These are phyloP conservation scores for Viridothelium virens DNA, from an alignment of 495 filamentous ascomycete species.

Conservation along the genomic window DNA sequence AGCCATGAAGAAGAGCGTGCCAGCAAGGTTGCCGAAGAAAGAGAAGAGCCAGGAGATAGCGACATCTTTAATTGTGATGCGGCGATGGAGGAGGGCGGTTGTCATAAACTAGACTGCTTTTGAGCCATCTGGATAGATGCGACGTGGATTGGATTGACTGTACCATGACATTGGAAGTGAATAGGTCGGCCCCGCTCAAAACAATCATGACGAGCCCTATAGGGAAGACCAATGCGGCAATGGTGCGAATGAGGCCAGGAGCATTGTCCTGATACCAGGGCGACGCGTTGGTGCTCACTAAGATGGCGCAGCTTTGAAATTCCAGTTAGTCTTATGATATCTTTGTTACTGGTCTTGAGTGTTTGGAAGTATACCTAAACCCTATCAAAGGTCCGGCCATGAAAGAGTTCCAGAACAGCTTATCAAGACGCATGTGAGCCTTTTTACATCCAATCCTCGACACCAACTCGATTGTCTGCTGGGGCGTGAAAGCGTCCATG, in stretches of 20 bases:
- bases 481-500: constrained; percentile 20
- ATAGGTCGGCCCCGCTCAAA: constrained; percentile 52
- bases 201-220: constrained; percentile 54
- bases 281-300: constrained; percentile 45
- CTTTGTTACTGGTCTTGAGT: neutral
- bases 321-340: neutral
- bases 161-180: constrained; percentile 54
- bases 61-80: constrained; percentile 44
- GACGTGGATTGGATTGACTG: neutral
- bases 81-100: constrained; percentile 47
- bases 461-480: constrained; percentile 23
- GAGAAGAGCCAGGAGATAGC: constrained; percentile 49
- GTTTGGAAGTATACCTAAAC: constrained; percentile 14
- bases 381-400: constrained; percentile 20
- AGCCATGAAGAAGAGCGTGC: constrained; percentile 51
- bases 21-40: constrained; percentile 54
- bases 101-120: constrained; percentile 40
- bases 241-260: constrained; percentile 49
- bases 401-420: constrained; percentile 23
- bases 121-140: neutral
- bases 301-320: constrained; percentile 36
- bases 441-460: constrained; percentile 24
- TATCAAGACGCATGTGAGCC: constrained; percentile 26
- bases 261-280: constrained; percentile 57
- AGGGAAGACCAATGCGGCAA: constrained; percentile 50